Conservation (phyloP, 2,329 filamentous ascomycete genomes). For the Phaeoacremonium minimum region DNA sequence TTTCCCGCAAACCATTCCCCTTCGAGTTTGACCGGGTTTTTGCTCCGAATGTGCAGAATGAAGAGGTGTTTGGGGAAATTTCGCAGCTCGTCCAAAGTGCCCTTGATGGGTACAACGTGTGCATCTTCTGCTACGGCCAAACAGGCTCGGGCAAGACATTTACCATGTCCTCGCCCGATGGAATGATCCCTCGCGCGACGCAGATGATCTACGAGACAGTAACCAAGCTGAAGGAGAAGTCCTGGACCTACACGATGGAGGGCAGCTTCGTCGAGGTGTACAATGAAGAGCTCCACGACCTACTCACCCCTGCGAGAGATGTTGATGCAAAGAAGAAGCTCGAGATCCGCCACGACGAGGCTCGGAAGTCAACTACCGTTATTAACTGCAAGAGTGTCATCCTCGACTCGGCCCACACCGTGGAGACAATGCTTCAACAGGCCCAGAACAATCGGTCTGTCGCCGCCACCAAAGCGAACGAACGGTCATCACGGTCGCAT, state of each 20-base stretch:
- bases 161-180: conserved; percentile 87
- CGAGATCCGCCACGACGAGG: conserved; percentile 82
- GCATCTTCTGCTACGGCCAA: conserved; percentile 98
- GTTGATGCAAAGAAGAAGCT: conserved; percentile 77
- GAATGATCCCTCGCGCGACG: conserved; percentile 93
- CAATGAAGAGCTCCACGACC: conserved; percentile 93
- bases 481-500: conserved; percentile 89
- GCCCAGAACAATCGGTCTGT: conserved; percentile 86
- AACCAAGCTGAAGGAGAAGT: conserved; percentile 77
- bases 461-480: conserved; percentile 95
- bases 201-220: conserved; percentile 92
- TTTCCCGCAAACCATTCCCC: conserved; percentile 73
- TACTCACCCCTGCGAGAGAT: conserved; percentile 62
- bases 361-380: conserved; percentile 76
- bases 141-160: conserved; percentile 96
- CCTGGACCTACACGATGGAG: conserved; percentile 92
- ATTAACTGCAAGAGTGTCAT: conserved; percentile 73
- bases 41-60: conserved; percentile 69
- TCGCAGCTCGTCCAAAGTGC: conserved; percentile 95
- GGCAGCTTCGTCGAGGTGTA: conserved; percentile 97
- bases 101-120: conserved; percentile 96
- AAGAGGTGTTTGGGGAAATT: conserved; percentile 91
- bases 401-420: conserved; percentile 74
- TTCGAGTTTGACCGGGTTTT: conserved; percentile 97
- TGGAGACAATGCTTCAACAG: conserved; percentile 73